Percentiles rank a stretch among this genome's conserved stretches.
These are phyloP conservation scores for Psidium friedrichsthalianum DNA, from an alignment of 345 rosid genomes.

Conservation along the genomic window DNA sequence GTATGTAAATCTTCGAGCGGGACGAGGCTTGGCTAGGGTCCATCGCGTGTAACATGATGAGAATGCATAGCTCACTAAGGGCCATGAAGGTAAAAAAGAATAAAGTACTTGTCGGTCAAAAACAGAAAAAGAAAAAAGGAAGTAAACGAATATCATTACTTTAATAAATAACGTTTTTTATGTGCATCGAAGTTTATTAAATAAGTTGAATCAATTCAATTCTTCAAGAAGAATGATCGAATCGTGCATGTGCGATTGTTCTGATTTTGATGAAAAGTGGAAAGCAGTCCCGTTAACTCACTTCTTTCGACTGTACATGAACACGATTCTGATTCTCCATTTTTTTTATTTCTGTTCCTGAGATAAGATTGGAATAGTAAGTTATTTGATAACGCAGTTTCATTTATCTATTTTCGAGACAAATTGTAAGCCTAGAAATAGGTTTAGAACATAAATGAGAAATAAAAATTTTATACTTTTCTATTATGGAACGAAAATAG, in stretches of 20 bases:
- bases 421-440: too few species aligned
- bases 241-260: neutral
- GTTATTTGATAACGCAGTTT: too few species aligned
- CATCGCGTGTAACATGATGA: neutral
- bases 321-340: too few species aligned
- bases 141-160: neutral
- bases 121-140: neutral
- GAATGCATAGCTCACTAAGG: neutral
- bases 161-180: neutral
- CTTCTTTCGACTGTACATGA: fast-evolving
- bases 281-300: neutral
- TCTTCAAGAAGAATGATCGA: neutral
- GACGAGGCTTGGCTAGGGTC: too few species aligned
- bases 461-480: too few species aligned
- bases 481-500: too few species aligned
- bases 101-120: neutral
- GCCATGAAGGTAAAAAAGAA: neutral
- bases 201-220: neutral
- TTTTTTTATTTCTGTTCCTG: too few species aligned
- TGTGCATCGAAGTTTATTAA: too few species aligned
- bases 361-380: too few species aligned
- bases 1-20: neutral
- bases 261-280: neutral
- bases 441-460: too few species aligned
- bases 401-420: too few species aligned